Evolutionary conservation across 2,329 filamentous ascomycete species (phyloP).

Genomic region (Metarhizium brunneum): DNA sequence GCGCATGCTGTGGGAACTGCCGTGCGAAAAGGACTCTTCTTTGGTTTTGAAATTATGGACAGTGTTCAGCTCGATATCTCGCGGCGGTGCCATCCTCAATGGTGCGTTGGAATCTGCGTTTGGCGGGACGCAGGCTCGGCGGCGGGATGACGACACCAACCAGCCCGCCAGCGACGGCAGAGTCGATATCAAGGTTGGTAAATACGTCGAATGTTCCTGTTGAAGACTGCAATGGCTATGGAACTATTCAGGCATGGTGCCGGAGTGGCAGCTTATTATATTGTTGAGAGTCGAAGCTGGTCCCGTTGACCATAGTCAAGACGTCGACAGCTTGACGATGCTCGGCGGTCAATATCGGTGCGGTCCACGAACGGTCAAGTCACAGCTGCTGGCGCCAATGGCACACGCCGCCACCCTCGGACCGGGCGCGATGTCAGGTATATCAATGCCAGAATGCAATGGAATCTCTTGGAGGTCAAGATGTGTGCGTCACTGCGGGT

Average conservation of each 20-base stretch:
- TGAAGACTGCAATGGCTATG: not conserved
- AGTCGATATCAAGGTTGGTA: not conserved
- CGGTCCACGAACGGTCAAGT: not conserved
- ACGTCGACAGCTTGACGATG: not conserved
- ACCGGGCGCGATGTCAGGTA: too few relatives aligned
- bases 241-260: not conserved
- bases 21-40: slow-evolving; percentile 44
- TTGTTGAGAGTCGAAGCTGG: not conserved
- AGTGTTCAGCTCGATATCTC: slow-evolving; percentile 46
- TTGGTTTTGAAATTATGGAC: slow-evolving; percentile 47
- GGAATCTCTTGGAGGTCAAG: too few relatives aligned
- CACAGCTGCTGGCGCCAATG: not conserved
- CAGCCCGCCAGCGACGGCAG: not conserved
- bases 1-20: slow-evolving; percentile 42
- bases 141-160: not conserved
- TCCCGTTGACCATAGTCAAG: not conserved
- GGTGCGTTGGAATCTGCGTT: not conserved
- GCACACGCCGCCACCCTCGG: not conserved
- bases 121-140: not conserved
- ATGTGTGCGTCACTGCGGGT: too few relatives aligned
- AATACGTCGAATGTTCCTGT: not conserved
- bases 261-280: not conserved
- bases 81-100: slow-evolving; percentile 28
- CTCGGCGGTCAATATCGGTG: not conserved
- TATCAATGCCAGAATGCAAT: too few relatives aligned